These are phyloP conservation scores for Phytophthora pisi DNA, from an alignment of 352 stramenopile species.

Conservation along the genomic window DNA sequence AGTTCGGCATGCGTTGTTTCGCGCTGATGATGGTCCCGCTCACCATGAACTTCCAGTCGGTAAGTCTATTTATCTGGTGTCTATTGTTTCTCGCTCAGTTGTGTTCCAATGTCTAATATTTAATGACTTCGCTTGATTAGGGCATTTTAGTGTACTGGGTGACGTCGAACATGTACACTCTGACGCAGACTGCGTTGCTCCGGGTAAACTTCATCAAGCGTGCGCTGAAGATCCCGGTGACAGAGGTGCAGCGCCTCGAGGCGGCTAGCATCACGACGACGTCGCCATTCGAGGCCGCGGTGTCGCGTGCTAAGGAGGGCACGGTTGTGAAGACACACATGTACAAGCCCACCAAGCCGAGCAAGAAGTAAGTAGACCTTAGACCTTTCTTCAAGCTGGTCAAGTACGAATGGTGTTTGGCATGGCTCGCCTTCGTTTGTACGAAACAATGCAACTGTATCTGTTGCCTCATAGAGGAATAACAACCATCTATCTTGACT, in stretches of 20 bases:
- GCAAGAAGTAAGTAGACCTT: conserved; percentile 44
- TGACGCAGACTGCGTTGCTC: conserved; percentile 65
- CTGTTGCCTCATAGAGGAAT: neutral
- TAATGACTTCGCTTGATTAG: conserved; percentile 20
- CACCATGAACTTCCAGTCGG: conserved; percentile 85
- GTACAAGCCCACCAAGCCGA: conserved; percentile 51
- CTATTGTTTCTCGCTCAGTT: neutral
- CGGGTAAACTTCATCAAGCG: conserved; percentile 63
- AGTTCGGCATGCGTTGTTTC: conserved; percentile 80
- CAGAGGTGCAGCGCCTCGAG: conserved; percentile 47
- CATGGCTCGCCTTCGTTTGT: neutral
- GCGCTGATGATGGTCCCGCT: conserved; percentile 75
- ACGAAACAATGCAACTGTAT: conserved; percentile 1
- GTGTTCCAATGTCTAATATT: neutral
- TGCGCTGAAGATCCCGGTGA: conserved; percentile 58
- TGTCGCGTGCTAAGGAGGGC: conserved; percentile 70
- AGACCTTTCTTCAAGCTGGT: conserved; percentile 2
- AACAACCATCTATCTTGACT: conserved; percentile 15
- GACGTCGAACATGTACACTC: conserved; percentile 81
- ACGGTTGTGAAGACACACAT: conserved; percentile 73
- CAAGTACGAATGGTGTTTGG: conserved; percentile 7
- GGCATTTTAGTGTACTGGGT: conserved; percentile 90
- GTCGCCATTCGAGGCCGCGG: conserved; percentile 79
- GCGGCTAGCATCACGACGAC: conserved; percentile 34
- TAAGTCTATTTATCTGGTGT: conserved; percentile 26